A percentile compares a stretch with the other conserved stretches of the same genome.
Conservation (phyloP, 345 rosid species). For the Euphorbia lathyris region DNA sequence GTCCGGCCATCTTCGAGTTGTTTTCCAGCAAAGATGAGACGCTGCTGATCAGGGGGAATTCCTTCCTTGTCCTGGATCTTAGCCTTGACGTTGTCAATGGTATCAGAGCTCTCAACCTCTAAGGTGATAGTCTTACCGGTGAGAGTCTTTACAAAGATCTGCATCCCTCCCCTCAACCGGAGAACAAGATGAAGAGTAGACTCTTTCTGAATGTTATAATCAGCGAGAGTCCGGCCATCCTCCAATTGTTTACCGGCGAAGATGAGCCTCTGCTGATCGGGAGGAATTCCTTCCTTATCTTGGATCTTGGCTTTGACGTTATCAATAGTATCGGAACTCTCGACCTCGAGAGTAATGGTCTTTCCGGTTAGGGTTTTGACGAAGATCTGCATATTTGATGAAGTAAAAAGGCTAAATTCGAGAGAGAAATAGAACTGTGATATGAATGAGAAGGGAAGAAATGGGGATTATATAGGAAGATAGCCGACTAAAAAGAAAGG, state of each 20-base stretch:
- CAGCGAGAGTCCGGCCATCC: not conserved
- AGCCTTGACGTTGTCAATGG: too few relatives aligned
- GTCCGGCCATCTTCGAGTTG: slow-evolving; percentile 1
- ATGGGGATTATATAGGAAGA: too few relatives aligned
- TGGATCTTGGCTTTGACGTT: slow-evolving; percentile 1
- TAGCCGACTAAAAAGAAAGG: too few relatives aligned
- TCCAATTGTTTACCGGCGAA: not conserved
- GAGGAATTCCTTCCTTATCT: slow-evolving; percentile 1
- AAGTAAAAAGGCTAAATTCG: not conserved
- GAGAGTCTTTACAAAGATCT: too few relatives aligned
- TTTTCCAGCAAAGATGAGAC: not conserved
- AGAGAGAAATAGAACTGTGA: too few relatives aligned
- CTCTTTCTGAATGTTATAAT: not conserved
- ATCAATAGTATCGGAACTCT: not conserved
- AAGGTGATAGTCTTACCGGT: too few relatives aligned
- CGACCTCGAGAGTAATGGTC: not conserved
- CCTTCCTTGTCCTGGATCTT: slow-evolving; percentile 3
- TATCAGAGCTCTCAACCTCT: too few relatives aligned
- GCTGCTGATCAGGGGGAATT: not conserved
- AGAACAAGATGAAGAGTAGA: not conserved
- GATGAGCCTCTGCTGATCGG: not conserved
- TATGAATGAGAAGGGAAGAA: too few relatives aligned
- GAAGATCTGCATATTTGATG: not conserved
- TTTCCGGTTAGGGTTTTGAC: slow-evolving; percentile 2
- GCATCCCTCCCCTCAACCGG: too few relatives aligned